phyloP scores from a whole-genome alignment of 2,329 filamentous ascomycete species.

The Clonostachys rosea region DNA sequence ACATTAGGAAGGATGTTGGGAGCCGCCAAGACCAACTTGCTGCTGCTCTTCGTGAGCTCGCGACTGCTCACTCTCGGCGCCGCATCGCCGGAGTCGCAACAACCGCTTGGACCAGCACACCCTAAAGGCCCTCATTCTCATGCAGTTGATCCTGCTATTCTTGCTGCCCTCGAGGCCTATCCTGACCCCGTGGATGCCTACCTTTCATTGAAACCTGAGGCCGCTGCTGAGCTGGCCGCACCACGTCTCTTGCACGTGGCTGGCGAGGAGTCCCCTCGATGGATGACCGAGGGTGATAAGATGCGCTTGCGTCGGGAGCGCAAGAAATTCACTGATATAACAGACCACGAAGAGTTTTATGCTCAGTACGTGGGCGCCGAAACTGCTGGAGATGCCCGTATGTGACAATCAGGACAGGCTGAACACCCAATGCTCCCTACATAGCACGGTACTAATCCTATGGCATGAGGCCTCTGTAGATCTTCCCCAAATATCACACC shows the following conservation, averaged over 20 bases:
- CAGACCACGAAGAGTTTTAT: constrained; percentile 50
- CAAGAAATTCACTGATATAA: constrained; percentile 71
- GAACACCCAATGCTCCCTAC: too few relatives aligned
- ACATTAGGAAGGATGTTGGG: too few relatives aligned
- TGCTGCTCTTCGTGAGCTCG: not conserved
- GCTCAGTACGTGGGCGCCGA: constrained; percentile 8
- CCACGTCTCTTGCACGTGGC: too few relatives aligned
- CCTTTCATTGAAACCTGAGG: too few relatives aligned
- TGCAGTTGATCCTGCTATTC: too few relatives aligned
- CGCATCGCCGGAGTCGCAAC: not conserved
- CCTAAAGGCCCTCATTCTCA: too few relatives aligned
- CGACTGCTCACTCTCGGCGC: not conserved
- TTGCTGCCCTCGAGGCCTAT: too few relatives aligned
- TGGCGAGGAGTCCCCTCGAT: constrained; percentile 20
- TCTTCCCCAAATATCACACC: constrained; percentile 34
- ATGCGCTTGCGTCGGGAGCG: constrained; percentile 62
- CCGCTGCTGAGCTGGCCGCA: too few relatives aligned
- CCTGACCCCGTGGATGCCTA: too few relatives aligned
- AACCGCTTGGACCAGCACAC: not conserved
- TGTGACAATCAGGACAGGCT: too few relatives aligned
- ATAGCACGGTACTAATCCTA: constrained; percentile 8
- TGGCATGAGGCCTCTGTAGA: constrained; percentile 10
- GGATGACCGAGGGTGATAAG: constrained; percentile 72
- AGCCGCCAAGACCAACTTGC: not conserved
- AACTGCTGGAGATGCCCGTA: constrained; percentile 9